Base-by-base conservation (phyloP, 179 eudicot genomes). In the Amaranthus tricolor region DNA sequence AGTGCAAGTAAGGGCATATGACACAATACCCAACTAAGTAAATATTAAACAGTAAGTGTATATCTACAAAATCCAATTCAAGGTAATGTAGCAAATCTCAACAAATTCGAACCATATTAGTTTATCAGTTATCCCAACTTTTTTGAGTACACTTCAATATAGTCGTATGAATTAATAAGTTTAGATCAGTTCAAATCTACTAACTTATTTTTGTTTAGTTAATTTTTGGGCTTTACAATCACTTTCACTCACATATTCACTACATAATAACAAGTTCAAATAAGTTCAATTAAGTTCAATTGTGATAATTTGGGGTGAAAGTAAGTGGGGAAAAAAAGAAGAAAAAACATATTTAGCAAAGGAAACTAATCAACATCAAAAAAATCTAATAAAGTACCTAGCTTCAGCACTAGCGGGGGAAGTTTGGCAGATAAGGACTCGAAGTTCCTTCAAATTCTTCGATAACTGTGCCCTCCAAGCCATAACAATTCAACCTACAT, bases 321-420 rank as follows among this genome's bases (percentile, higher is more conserved):
- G 2, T 31, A 31, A 2, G 3, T 31, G 40, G 3, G 40, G 40
- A 31, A 31, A 31, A 31, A 31, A 24, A 1, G 1, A 31, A 31
- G 40, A 31, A 51, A 12, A 21, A 48, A 59, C 5, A 8, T 63
- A n/a, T 44, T 48, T 58, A 67, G 52, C 24, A 44, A 15, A 45
- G 45, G 15, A 71, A n/a, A 69, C 7, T 68, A 43, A 44, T 15
- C 51, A 68, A 12, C 44, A 68, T 65, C 66, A 65, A 53, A 7
- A 55, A 74, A 54, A 58, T 6, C 58, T n/a, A 50, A 11, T 12
- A 45, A 31, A 50, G 65, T 83, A 94, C 98, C 98, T 86, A 63
- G 96, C 82, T 20, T 93, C 78, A n/a, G 96, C 78, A 70, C 98
- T 94, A 10, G 90, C 91, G 60, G 97, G 87, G 19, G 98, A 94